phyloP scores from a whole-genome alignment of 352 stramenopile genomes.

The Pythium scleroteichum region DNA sequence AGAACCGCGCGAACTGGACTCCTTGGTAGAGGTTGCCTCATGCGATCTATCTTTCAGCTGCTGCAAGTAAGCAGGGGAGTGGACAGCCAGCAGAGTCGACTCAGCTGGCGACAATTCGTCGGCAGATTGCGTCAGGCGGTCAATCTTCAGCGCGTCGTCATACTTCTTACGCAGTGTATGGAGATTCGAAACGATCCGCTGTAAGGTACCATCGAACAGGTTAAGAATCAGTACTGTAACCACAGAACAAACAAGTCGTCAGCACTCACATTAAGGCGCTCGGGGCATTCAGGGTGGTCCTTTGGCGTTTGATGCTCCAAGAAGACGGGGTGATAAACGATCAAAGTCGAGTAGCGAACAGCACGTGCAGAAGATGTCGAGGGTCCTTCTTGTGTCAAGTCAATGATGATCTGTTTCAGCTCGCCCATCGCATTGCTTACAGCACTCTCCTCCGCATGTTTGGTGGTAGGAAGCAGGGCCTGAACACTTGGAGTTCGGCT shows the following conservation, averaged over 20 bases:
- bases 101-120: conserved; percentile 75
- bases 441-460: conserved; percentile 15
- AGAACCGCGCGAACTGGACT: not conserved
- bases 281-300: conserved; percentile 79
- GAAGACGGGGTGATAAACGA: conserved; percentile 84
- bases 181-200: conserved; percentile 76
- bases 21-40: conserved; percentile 37
- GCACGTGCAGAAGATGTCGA: conserved; percentile 18
- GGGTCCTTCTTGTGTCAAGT: conserved; percentile 66
- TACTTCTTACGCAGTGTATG: conserved; percentile 63
- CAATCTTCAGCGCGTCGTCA: conserved; percentile 66
- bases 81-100: conserved; percentile 77
- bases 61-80: conserved; percentile 78
- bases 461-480: not conserved
- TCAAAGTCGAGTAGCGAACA: conserved; percentile 46
- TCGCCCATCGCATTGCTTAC: conserved; percentile 60
- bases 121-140: conserved; percentile 62
- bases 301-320: conserved; percentile 84
- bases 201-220: not conserved
- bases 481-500: not conserved
- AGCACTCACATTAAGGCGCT: conserved; percentile 72
- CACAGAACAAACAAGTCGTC: not conserved
- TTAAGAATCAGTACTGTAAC: not conserved
- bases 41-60: conserved; percentile 68
- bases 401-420: conserved; percentile 77